Conservation (phyloP, 2,329 filamentous ascomycete genomes). For the Hysterium pulicare region DNA sequence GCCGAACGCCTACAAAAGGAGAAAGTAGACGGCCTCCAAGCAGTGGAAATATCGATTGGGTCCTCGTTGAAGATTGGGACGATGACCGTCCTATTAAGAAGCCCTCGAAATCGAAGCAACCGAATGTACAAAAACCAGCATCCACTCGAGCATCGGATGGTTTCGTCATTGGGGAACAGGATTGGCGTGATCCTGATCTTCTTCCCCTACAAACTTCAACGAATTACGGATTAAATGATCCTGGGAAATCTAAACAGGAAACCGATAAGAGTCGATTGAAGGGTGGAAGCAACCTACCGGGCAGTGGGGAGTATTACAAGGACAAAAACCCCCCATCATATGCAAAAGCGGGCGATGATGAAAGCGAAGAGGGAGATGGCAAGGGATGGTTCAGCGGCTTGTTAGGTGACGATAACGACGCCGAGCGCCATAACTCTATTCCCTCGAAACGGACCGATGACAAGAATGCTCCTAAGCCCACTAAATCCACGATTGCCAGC, state of each 20-base stretch:
- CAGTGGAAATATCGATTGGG: constrained; percentile 73
- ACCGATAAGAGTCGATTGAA: constrained; percentile 43
- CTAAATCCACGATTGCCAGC: constrained; percentile 10
- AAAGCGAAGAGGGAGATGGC: constrained; percentile 33
- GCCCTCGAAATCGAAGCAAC: constrained; percentile 17
- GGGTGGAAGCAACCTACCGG: constrained; percentile 67
- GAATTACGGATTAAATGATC: constrained; percentile 11
- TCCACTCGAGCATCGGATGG: constrained; percentile 49
- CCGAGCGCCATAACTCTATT: constrained; percentile 9
- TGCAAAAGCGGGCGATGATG: constrained; percentile 44
- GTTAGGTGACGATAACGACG: constrained; percentile 20
- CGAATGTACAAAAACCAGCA: constrained; percentile 8
- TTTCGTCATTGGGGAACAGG: constrained; percentile 80
- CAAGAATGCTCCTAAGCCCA: constrained; percentile 17
- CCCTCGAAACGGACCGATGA: constrained; percentile 11
- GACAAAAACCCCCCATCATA: constrained; percentile 14
- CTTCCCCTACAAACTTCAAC: constrained; percentile 45
- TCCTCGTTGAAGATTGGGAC: constrained; percentile 65
- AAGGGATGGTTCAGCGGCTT: constrained; percentile 21
- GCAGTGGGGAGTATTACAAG: constrained; percentile 65
- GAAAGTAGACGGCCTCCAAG: constrained; percentile 65
- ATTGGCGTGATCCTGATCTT: constrained; percentile 79
- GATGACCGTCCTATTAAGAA: constrained; percentile 39
- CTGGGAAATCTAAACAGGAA: constrained; percentile 9
- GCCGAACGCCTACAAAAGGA: constrained; percentile 22